Percentiles rank a stretch among this genome's conserved stretches.
Conservation (phyloP, 2,329 filamentous ascomycete species). For the Claviceps digitariae region DNA sequence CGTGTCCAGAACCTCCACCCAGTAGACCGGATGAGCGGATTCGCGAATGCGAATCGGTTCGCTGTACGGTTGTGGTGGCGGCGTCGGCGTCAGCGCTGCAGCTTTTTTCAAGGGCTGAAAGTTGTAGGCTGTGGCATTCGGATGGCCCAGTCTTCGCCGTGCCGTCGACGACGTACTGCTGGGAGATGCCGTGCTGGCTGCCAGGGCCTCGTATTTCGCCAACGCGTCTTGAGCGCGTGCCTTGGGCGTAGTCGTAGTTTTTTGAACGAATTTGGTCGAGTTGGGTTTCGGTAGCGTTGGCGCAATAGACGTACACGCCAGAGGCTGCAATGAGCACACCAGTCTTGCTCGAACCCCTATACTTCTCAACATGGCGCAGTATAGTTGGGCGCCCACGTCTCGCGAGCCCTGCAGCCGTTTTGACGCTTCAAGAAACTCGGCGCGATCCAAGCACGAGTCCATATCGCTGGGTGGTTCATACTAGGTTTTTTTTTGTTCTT, state of each 20-base stretch:
- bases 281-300: constrained; percentile 33
- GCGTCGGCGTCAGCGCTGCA: constrained; percentile 10
- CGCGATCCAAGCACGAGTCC: constrained; percentile 54
- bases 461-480: constrained; percentile 46
- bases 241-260: constrained; percentile 16
- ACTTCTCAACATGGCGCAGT: constrained; percentile 75
- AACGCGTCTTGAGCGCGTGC: constrained; percentile 16
- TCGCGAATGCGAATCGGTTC: constrained; percentile 41
- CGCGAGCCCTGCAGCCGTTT: constrained; percentile 62
- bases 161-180: constrained; percentile 20
- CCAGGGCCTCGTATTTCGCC: constrained; percentile 21
- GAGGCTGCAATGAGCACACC: constrained; percentile 77
- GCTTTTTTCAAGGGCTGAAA: constrained; percentile 27
- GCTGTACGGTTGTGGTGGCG: constrained; percentile 19
- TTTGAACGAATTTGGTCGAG: constrained; percentile 15
- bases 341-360: constrained; percentile 70
- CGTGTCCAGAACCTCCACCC: constrained; percentile 83
- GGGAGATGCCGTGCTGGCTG: constrained; percentile 21
- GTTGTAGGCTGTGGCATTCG: constrained; percentile 38
- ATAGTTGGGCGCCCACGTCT: constrained; percentile 80
- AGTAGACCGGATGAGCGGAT: constrained; percentile 73
- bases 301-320: constrained; percentile 50
- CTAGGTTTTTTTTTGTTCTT: constrained; percentile 16
- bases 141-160: constrained; percentile 37
- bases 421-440: constrained; percentile 63